phyloP scores from a whole-genome alignment of 2,329 filamentous ascomycete genomes.

The Aulographum hederae region DNA sequence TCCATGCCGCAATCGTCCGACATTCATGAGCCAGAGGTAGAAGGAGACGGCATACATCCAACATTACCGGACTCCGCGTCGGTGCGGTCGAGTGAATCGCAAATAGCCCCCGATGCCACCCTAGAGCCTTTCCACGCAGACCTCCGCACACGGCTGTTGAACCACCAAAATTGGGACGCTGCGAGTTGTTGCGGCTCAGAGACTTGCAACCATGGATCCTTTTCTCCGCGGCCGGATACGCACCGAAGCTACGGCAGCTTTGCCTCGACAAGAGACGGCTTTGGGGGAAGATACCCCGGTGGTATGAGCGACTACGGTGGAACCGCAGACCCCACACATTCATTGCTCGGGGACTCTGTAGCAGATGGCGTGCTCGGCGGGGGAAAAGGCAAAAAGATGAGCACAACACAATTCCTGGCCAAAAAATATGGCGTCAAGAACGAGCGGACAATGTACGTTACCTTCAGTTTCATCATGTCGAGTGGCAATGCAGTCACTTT shows the following conservation, averaged over 20 bases:
- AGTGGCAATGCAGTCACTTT: background rate
- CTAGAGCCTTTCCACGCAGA: too few species aligned
- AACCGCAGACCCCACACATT: conserved; percentile 16
- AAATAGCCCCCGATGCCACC: too few species aligned
- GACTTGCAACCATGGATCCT: conserved; percentile 56
- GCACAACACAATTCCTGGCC: conserved; percentile 53
- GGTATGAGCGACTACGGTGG: conserved; percentile 13
- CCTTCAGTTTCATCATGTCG: background rate
- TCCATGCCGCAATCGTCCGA: too few species aligned
- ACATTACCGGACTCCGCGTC: too few species aligned
- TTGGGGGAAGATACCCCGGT: conserved; percentile 18
- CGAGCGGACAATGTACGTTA: conserved; percentile 50
- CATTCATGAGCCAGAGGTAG: too few species aligned
- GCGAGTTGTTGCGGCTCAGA: conserved; percentile 13
- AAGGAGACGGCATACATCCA: too few species aligned
- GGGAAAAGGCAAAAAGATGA: conserved; percentile 45
- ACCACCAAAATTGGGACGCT: conserved; percentile 17
- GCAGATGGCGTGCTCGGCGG: conserved; percentile 23
- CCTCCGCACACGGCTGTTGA: conserved; percentile 19
- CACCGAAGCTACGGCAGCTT: conserved; percentile 35
- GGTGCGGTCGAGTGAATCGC: too few species aligned
- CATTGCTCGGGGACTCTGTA: conserved; percentile 22
- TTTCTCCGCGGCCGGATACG: conserved; percentile 27
- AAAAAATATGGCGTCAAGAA: conserved; percentile 57
- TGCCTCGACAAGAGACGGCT: conserved; percentile 16